Conservation (phyloP, 106 monocot species). For the Acorus gramineus region DNA sequence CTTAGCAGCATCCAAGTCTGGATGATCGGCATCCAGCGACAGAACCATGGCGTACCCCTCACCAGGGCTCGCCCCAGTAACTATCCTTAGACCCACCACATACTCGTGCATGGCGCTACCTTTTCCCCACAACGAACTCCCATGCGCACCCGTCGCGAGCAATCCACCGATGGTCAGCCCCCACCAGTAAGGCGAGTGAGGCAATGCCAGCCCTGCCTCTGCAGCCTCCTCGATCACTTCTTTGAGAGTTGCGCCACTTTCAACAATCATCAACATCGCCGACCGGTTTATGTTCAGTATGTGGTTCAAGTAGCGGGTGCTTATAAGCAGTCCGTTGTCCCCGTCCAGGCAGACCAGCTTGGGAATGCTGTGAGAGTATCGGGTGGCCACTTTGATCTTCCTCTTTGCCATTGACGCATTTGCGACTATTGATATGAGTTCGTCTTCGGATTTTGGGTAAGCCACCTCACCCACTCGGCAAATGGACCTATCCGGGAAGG, state of each 20-base stretch:
- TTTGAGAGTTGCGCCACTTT: slow-evolving; percentile 23
- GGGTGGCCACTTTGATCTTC: slow-evolving; percentile 16
- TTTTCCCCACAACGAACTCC: slow-evolving; percentile 41
- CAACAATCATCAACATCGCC: slow-evolving; percentile 18
- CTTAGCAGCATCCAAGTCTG: slow-evolving; percentile 33
- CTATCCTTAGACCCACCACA: slow-evolving; percentile 30
- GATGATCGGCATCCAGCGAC: slow-evolving; percentile 9
- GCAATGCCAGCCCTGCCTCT: slow-evolving; percentile 24
- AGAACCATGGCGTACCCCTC: slow-evolving; percentile 24
- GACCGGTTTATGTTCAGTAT: slow-evolving; percentile 15
- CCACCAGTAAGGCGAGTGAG: slow-evolving; percentile 27
- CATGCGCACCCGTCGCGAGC: slow-evolving; percentile 41
- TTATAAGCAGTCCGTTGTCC: slow-evolving; percentile 26
- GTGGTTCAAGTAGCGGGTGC: slow-evolving; percentile 23
- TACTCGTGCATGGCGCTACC: slow-evolving; percentile 52
- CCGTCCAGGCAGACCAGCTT: slow-evolving; percentile 13
- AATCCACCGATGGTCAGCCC: slow-evolving; percentile 49
- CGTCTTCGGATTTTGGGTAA: slow-evolving; percentile 4
- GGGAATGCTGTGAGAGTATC: slow-evolving; percentile 18
- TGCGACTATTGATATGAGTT: slow-evolving; percentile 5
- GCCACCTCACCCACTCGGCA: slow-evolving; percentile 2
- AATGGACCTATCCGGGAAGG: slow-evolving; percentile 10
- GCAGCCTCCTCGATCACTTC: slow-evolving; percentile 30
- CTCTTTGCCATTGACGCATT: neutral
- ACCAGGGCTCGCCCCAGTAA: slow-evolving; percentile 7